These are phyloP conservation scores for Nematocida sp. DNA, from an alignment of 371 early-diverging fungal genomes.

Conservation along the genomic window DNA sequence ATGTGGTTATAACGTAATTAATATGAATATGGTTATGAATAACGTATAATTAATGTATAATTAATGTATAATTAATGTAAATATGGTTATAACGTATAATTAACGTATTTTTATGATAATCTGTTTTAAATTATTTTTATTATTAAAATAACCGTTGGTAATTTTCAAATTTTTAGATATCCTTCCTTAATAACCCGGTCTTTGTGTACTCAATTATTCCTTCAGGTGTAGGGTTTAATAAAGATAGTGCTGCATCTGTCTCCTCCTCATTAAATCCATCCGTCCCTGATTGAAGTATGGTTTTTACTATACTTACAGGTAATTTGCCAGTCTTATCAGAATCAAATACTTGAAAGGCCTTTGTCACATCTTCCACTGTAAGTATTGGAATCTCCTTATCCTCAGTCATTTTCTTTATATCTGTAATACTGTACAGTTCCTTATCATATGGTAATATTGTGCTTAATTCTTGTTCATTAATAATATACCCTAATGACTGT, in stretches of 20 bases:
- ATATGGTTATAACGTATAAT: too few relatives aligned
- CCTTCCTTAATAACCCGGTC: not conserved
- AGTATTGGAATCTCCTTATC: not conserved
- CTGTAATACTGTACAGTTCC: not conserved
- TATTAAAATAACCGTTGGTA: too few relatives aligned
- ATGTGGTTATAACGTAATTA: too few relatives aligned
- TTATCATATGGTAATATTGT: not conserved
- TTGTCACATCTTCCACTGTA: constrained; percentile 52
- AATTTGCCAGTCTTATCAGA: constrained; percentile 59
- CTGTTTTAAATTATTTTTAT: too few relatives aligned
- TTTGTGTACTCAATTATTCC: constrained; percentile 63
- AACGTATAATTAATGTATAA: too few relatives aligned
- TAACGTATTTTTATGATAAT: too few relatives aligned
- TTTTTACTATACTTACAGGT: constrained; percentile 49
- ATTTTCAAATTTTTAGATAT: too few relatives aligned
- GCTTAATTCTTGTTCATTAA: constrained; percentile 4
- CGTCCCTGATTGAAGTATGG: constrained; percentile 51
- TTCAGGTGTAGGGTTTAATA: constrained; percentile 62
- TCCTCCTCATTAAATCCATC: constrained; percentile 55
- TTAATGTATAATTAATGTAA: too few relatives aligned
- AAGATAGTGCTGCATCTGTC: constrained; percentile 52
- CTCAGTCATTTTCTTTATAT: not conserved
- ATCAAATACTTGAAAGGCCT: constrained; percentile 58
- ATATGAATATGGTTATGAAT: too few relatives aligned
- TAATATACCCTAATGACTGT: constrained; percentile 7